phyloP scores from a whole-genome alignment of 768 basidiomycete genomes.

The Lactarius hengduanensis region DNA sequence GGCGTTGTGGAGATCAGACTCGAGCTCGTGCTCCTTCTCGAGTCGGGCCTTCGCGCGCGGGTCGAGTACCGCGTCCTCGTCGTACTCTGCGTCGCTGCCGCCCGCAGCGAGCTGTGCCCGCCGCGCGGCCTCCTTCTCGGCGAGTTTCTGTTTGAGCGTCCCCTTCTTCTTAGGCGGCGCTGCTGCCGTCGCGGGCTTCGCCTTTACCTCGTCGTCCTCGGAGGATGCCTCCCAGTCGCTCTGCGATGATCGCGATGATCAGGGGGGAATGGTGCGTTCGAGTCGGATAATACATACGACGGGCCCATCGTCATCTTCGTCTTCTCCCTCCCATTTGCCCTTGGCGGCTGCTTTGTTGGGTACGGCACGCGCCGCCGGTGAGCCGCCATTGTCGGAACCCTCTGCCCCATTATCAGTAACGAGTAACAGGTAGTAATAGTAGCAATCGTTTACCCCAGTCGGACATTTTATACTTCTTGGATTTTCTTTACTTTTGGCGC shows the following conservation, averaged over 20 bases:
- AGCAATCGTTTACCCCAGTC: slow-evolving; percentile 28
- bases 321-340: slow-evolving; percentile 87
- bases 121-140: slow-evolving; percentile 84
- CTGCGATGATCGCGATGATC: slow-evolving; percentile 41
- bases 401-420: slow-evolving; percentile 16
- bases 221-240: slow-evolving; percentile 95
- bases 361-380: slow-evolving; percentile 21
- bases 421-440: neutral
- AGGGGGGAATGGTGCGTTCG: neutral
- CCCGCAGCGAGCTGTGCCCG: slow-evolving; percentile 47
- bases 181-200: slow-evolving; percentile 44
- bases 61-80: slow-evolving; percentile 64
- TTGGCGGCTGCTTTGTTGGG: slow-evolving; percentile 31
- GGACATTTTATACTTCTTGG: slow-evolving; percentile 24
- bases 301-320: slow-evolving; percentile 77
- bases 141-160: slow-evolving; percentile 85
- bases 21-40: slow-evolving; percentile 80
- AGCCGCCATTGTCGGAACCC: slow-evolving; percentile 24
- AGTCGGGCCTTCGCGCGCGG: slow-evolving; percentile 72
- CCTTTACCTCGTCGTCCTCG: slow-evolving; percentile 67
- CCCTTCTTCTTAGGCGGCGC: slow-evolving; percentile 83
- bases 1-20: slow-evolving; percentile 83
- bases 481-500: neutral
- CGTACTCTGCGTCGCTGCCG: slow-evolving; percentile 53
- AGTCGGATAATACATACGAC: slow-evolving; percentile 53